A percentile compares a stretch with the other conserved stretches of the same genome.
Evolutionary conservation across 2,329 filamentous ascomycete species (phyloP).

Genomic region (Ophiostoma montium): DNA sequence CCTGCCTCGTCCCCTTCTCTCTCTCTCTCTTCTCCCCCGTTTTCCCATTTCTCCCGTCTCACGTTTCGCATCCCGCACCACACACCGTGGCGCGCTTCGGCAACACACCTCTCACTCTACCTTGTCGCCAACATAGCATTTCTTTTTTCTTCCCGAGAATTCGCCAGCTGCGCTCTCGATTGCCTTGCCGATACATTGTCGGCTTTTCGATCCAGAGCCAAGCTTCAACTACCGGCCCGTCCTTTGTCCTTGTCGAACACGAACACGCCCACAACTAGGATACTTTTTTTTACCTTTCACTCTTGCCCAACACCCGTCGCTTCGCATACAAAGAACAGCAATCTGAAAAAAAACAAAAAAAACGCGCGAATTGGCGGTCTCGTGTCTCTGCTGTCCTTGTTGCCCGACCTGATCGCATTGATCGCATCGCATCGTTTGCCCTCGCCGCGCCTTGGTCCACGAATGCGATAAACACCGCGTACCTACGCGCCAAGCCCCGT

Average conservation of each 20-base stretch:
- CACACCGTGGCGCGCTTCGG: slow-evolving; percentile 9
- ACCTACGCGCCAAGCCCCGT: not conserved
- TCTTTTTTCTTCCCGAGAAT: not conserved
- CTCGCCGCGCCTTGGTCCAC: not conserved
- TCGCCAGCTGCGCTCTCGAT: not conserved
- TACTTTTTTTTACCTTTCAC: not conserved
- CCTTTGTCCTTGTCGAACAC: too few relatives aligned
- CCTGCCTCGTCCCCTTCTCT: slow-evolving; percentile 1
- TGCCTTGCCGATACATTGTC: not conserved
- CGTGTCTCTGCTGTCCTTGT: too few relatives aligned
- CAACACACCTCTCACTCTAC: not conserved
- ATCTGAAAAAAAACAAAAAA: too few relatives aligned
- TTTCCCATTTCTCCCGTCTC: slow-evolving; percentile 2
- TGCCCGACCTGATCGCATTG: not conserved
- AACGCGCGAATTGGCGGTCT: not conserved
- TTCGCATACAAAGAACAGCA: not conserved
- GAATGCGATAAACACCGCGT: not conserved
- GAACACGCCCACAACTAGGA: not conserved
- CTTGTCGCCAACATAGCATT: slow-evolving; percentile 3
- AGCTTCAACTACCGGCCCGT: not conserved
- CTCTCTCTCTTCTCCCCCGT: slow-evolving; percentile 3
- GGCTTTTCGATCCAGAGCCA: not conserved
- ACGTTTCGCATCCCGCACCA: slow-evolving; percentile 9
- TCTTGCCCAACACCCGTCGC: not conserved
- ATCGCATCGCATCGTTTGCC: not conserved